Evolutionary conservation across 164 flowering plant species (phyloP).

Genomic region (Vitis rotundifolia): DNA sequence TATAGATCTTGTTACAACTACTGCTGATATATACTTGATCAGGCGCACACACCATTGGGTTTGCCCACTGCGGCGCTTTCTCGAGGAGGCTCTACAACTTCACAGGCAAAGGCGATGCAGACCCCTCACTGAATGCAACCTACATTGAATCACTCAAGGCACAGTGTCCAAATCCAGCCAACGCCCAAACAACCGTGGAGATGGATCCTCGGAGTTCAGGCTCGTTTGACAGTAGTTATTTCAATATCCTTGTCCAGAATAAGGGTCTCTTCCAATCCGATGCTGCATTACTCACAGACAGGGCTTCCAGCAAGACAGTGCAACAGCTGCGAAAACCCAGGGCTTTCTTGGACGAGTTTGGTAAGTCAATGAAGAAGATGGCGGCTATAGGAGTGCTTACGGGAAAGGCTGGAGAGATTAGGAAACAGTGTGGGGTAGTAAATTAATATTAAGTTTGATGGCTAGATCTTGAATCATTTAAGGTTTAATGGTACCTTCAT

Average conservation of each 20-base stretch:
- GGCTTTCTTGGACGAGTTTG: slow-evolving; percentile 26
- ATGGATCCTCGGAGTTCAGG: slow-evolving; percentile 35
- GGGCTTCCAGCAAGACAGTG: slow-evolving; percentile 4
- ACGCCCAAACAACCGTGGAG: slow-evolving; percentile 17
- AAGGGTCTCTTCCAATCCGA: slow-evolving; percentile 47
- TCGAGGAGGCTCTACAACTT: slow-evolving; percentile 39
- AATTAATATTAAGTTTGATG: slow-evolving; percentile 1
- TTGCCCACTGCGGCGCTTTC: slow-evolving; percentile 31
- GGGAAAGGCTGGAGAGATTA: slow-evolving; percentile 35
- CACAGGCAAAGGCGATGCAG: slow-evolving; percentile 42
- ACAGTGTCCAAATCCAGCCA: slow-evolving; percentile 14
- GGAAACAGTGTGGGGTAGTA: slow-evolving; percentile 24
- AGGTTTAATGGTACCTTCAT: too few species aligned
- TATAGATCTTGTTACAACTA: too few species aligned
- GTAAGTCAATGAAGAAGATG: slow-evolving; percentile 32
- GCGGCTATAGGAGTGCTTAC: slow-evolving; percentile 37
- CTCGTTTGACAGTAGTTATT: slow-evolving; percentile 37
- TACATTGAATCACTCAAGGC: slow-evolving; percentile 16
- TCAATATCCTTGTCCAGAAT: slow-evolving; percentile 7
- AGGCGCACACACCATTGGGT: slow-evolving; percentile 61
- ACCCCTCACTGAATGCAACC: slow-evolving; percentile 26
- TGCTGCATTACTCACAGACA: slow-evolving; percentile 39
- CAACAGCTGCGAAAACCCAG: background rate
- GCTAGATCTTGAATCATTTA: too few species aligned
- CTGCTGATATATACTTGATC: background rate